Base-by-base conservation (phyloP, 176 grass and related monocot genomes). In the Saccharum spontaneum region DNA sequence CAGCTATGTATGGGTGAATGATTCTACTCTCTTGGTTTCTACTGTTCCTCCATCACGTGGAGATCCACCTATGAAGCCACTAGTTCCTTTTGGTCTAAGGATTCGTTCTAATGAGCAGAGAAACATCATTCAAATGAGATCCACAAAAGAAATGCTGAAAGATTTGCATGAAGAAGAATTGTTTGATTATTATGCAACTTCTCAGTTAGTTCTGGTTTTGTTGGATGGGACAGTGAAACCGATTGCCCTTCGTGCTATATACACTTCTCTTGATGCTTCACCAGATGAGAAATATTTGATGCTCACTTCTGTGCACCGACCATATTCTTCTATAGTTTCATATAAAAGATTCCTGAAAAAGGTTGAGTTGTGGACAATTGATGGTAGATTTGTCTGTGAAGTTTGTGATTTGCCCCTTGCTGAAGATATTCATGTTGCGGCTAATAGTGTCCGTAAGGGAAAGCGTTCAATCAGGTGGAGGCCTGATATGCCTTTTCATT, bases 341-440 rank as follows among this genome's bases (percentile, higher is more conserved):
- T 97, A 90, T 85, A 88, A 88, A 87, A 94, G 86, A 83, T 97
- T 97, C 66, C 94, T 92, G 10, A 97, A 89, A 62, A 97, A 90
- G 77, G 87, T 92, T 45, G 92, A 97, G 57, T 67, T 97, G 80
- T 94, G 91, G 94, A 92, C 94, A 52, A 76, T 79, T 77, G 72
- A 92, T 78, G 92, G 90, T 15, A 89, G 81, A 77, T 89, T 97
- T 74, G 69, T 94, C 65, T 78, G 92, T 31, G 92, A 97, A 88
- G 74, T 97, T 79, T 97, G 94, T 85, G 88, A 97, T 79, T 75
- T 97, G 73, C 87, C 92, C 38, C 92, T 97, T 60, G 94, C 92
- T 75, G 94, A 97, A 87, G 88, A 94, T 92, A 97, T 97, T 85
- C 90, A 92, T n/a, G 87, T 97, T 82, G 82, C 83, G 54, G 80